Evolutionary conservation across 1,284 basidiomycete genomes (phyloP).

Genomic region (Ceratobasidium sp.): DNA sequence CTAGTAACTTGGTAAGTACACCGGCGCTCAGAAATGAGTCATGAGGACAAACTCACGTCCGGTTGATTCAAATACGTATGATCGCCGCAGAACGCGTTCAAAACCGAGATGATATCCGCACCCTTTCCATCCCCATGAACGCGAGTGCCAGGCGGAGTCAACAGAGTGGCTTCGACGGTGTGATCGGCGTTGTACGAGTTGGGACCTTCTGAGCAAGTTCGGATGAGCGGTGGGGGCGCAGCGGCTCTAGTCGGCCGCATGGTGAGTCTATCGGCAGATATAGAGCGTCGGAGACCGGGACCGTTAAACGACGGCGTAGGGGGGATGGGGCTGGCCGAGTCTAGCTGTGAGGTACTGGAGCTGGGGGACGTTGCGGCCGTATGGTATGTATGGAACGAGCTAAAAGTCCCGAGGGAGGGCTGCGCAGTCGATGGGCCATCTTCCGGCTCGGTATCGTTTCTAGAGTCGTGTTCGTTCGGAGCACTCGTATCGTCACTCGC

Average conservation of each 20-base stretch:
- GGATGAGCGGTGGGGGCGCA: conserved; percentile 20
- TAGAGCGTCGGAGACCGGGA: conserved; percentile 16
- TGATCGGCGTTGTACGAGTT: not conserved
- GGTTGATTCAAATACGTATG: conserved; percentile 16
- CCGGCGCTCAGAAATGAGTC: not conserved
- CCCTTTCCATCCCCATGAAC: not conserved
- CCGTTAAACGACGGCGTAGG: not conserved
- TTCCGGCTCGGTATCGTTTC: conserved; percentile 31
- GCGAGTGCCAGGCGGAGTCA: not conserved
- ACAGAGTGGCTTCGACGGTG: not conserved
- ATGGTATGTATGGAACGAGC: conserved; percentile 18
- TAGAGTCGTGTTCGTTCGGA: not conserved
- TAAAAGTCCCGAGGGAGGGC: not conserved
- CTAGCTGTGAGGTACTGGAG: not conserved
- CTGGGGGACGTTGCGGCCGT: conserved; percentile 30
- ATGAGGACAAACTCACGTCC: conserved; percentile 1
- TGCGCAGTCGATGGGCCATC: not conserved
- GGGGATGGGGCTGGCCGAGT: not conserved
- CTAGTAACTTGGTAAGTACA: conserved; percentile 1
- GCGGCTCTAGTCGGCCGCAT: conserved; percentile 7
- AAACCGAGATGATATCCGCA: conserved; percentile 8
- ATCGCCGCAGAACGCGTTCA: conserved; percentile 32
- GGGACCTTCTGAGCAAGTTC: conserved; percentile 27
- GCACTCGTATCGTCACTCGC: not conserved
- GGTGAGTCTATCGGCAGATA: conserved; percentile 42